Conservation (phyloP, 345 rosid genomes). For the Gynandropsis gynandra region DNA sequence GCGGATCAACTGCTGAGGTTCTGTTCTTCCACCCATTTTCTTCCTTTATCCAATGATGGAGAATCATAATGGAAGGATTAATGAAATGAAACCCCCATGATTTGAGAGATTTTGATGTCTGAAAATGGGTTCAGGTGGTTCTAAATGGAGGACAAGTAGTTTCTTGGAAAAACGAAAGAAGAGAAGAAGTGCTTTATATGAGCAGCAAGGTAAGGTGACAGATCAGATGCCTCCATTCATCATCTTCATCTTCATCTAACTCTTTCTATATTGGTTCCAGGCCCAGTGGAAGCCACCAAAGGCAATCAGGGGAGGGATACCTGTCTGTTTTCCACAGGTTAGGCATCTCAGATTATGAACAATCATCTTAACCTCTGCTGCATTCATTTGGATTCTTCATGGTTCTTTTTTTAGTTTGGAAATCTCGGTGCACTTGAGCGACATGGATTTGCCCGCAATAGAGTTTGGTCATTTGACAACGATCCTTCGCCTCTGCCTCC, state of each 20-base stretch:
- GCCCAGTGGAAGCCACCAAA: constrained; percentile 64
- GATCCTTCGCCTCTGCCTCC: constrained; percentile 88
- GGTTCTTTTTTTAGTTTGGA: constrained; percentile 58
- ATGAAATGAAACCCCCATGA: neutral
- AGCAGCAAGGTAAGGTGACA: constrained; percentile 67
- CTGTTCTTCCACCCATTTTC: constrained; percentile 6
- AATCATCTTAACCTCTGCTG: neutral
- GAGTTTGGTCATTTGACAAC: constrained; percentile 62
- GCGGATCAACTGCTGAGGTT: constrained; percentile 86
- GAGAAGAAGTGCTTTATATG: constrained; percentile 76
- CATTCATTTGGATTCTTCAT: constrained; percentile 3
- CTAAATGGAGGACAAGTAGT: constrained; percentile 81
- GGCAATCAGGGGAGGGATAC: constrained; percentile 78
- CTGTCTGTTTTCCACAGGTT: constrained; percentile 94
- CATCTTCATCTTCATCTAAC: neutral
- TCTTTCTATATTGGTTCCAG: neutral
- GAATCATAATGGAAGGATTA: neutral
- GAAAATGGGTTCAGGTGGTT: constrained; percentile 58
- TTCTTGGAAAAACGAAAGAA: constrained; percentile 88
- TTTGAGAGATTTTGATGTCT: constrained; percentile 1
- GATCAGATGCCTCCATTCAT: neutral
- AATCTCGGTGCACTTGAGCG: constrained; percentile 70
- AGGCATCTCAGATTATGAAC: constrained; percentile 18
- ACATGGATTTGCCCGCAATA: constrained; percentile 85
- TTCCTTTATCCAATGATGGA: neutral